These are phyloP conservation scores for Phytophthora syringae DNA, from an alignment of 352 stramenopile genomes.

Conservation along the genomic window DNA sequence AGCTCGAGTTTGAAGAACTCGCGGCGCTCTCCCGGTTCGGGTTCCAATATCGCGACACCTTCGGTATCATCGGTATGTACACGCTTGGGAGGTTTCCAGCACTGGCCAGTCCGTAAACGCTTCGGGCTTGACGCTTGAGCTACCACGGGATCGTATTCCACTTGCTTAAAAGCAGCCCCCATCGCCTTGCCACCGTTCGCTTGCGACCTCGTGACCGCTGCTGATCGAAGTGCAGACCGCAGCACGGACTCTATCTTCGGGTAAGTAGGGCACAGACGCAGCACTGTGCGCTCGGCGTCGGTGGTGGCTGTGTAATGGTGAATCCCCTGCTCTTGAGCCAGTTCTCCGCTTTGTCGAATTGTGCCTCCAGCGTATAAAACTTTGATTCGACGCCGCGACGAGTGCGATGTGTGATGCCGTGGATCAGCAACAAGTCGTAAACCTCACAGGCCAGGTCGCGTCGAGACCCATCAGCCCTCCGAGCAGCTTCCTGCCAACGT, in stretches of 20 bases:
- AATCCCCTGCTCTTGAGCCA: conserved; percentile 10
- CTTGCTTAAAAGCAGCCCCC: background rate
- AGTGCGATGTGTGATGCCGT: conserved; percentile 10
- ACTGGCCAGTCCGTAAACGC: background rate
- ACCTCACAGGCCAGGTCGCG: conserved; percentile 14
- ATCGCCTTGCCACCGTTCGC: background rate
- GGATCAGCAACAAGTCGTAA: conserved; percentile 4
- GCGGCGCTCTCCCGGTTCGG: conserved; percentile 32
- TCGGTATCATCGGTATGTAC: background rate
- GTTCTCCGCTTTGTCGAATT: conserved; percentile 7
- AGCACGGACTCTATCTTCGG: conserved; percentile 6
- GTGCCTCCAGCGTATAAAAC: conserved; percentile 2
- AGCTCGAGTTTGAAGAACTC: conserved; percentile 50
- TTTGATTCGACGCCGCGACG: conserved; percentile 10
- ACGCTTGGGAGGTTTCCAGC: background rate
- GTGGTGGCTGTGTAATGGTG: background rate
- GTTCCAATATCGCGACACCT: conserved; percentile 3
- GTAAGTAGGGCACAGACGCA: conserved; percentile 16
- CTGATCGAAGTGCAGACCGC: background rate
- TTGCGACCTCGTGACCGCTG: background rate
- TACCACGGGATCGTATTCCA: background rate
- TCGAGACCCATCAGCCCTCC: background rate
- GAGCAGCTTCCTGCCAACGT: conserved; percentile 3
- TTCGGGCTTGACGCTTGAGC: background rate
- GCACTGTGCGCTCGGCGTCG: conserved; percentile 5